Evolutionary conservation across 169 alveolate species (phyloP).

Genomic region (Eimeria sp.): DNA sequence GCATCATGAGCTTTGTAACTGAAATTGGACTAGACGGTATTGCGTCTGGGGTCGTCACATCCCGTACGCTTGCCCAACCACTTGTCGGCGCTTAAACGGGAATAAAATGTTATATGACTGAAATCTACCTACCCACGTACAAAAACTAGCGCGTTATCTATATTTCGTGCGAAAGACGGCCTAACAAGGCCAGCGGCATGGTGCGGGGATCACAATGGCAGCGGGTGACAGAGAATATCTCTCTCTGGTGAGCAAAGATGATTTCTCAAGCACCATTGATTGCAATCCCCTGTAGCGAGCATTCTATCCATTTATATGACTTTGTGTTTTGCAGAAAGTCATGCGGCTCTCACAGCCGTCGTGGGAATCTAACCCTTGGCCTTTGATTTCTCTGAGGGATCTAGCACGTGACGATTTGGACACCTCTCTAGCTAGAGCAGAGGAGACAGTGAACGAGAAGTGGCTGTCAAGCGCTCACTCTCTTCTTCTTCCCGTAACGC

Average conservation of each 20-base stretch:
- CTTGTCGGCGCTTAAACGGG: background rate
- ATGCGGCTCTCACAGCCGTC: conserved; percentile 84
- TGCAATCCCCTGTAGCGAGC: too few species aligned
- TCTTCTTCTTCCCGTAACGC: conserved; percentile 74
- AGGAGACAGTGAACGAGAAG: conserved; percentile 32
- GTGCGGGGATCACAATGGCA: background rate
- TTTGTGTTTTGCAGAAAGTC: conserved; percentile 64
- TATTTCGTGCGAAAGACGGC: background rate
- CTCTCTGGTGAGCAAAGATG: conserved; percentile 27
- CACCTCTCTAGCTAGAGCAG: background rate
- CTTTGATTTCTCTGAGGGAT: conserved; percentile 50
- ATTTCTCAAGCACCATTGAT: background rate
- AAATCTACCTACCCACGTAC: background rate
- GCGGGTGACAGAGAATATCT: conserved; percentile 65
- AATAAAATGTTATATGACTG: background rate
- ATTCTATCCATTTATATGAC: background rate
- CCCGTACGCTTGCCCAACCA: background rate
- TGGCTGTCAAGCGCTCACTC: conserved; percentile 75
- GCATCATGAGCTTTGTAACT: background rate
- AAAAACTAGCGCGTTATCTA: background rate
- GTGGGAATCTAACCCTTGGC: conserved; percentile 74
- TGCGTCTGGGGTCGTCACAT: background rate
- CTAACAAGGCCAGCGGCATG: conserved; percentile 3
- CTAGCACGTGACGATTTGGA: conserved; percentile 8
- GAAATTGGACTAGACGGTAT: background rate